A percentile compares a stretch with the other conserved stretches of the same genome.
Conservation (phyloP, 2,329 filamentous ascomycete species). For the Chaetothyriales sp. region DNA sequence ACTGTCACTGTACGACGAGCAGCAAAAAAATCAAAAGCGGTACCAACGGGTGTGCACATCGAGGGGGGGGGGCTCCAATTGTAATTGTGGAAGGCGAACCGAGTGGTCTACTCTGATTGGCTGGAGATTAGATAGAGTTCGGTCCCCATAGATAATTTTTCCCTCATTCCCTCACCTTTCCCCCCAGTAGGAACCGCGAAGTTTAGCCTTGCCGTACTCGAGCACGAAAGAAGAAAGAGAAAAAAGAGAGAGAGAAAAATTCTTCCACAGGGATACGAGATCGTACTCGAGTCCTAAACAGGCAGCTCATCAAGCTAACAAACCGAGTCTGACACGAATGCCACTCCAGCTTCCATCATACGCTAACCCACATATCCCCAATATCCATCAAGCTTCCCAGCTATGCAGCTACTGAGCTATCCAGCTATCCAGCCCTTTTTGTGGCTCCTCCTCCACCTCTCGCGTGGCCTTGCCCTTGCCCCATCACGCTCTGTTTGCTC, state of each 20-base stretch:
- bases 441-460: neutral
- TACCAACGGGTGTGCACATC: neutral
- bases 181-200: neutral
- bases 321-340: no score
- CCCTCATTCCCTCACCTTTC: neutral
- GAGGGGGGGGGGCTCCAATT: neutral
- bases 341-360: no score
- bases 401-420: no score
- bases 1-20: neutral
- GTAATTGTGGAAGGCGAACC: neutral
- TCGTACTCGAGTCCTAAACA: no score
- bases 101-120: neutral
- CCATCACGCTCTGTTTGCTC: neutral
- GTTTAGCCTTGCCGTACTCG: no score
- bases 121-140: neutral
- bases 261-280: no score
- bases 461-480: neutral
- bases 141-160: neutral
- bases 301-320: no score
- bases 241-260: no score
- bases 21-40: neutral
- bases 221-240: no score
- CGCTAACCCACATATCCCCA: no score
- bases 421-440: neutral
- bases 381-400: no score